Conservation (phyloP, 495 filamentous ascomycete species). For the Talaromyces nanjingensis region DNA sequence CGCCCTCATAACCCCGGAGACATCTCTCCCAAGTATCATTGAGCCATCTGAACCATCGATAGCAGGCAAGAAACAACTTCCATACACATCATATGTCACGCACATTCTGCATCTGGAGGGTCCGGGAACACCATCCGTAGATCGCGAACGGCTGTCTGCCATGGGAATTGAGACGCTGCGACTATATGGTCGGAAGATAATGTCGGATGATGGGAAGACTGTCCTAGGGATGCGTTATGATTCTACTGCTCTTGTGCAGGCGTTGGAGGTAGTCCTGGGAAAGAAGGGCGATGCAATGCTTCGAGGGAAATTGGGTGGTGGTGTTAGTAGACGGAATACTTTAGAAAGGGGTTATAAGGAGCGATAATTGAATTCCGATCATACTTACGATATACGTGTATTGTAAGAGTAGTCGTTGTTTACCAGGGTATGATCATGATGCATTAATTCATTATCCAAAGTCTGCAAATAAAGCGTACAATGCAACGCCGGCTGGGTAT, state of each 20-base stretch:
- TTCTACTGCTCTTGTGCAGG: slow-evolving; percentile 62
- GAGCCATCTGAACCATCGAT: neutral
- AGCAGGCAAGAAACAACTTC: slow-evolving; percentile 14
- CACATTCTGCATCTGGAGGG: slow-evolving; percentile 81
- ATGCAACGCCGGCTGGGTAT: neutral
- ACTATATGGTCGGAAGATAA: slow-evolving; percentile 64
- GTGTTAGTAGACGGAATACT: slow-evolving; percentile 63
- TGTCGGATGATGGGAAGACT: slow-evolving; percentile 22
- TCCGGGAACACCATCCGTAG: slow-evolving; percentile 59
- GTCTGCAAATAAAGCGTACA: neutral
- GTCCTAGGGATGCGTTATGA: slow-evolving; percentile 64
- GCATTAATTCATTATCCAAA: neutral
- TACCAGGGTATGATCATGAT: neutral
- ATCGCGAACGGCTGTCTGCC: slow-evolving; percentile 52
- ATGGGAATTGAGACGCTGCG: slow-evolving; percentile 71
- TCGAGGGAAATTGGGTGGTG: slow-evolving; percentile 33
- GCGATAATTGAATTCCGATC: slow-evolving; percentile 5
- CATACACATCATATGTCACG: slow-evolving; percentile 61
- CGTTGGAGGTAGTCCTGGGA: slow-evolving; percentile 71
- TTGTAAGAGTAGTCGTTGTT: neutral
- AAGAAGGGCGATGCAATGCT: slow-evolving; percentile 51
- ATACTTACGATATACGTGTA: neutral
- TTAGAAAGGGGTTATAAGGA: slow-evolving; percentile 36
- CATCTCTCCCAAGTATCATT: slow-evolving; percentile 12
- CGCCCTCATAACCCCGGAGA: neutral